These are phyloP conservation scores for Phytophthora ohioensis DNA, from an alignment of 352 stramenopile species.

Conservation along the genomic window DNA sequence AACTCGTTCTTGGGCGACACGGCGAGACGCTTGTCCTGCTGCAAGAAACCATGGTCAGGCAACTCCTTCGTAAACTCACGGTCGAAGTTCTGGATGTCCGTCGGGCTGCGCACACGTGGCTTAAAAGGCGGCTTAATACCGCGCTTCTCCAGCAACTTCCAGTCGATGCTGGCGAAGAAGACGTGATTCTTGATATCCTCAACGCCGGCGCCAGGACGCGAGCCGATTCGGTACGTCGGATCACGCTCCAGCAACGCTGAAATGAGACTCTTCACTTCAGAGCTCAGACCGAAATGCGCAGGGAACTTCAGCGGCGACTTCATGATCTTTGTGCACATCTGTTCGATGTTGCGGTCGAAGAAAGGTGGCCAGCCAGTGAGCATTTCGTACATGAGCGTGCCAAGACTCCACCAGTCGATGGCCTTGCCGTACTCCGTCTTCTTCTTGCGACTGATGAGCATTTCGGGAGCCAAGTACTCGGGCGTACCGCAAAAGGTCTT, in stretches of 20 bases:
- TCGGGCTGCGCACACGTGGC: slow-evolving; percentile 77
- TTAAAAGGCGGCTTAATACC: slow-evolving; percentile 89
- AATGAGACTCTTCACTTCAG: slow-evolving; percentile 84
- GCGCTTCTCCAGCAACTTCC: slow-evolving; percentile 72
- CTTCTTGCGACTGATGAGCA: slow-evolving; percentile 91
- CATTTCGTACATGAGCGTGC: slow-evolving; percentile 96
- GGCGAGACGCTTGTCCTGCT: slow-evolving; percentile 79
- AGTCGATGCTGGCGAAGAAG: slow-evolving; percentile 87
- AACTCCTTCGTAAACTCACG: slow-evolving; percentile 89
- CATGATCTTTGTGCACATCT: slow-evolving; percentile 94
- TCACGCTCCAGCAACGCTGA: slow-evolving; percentile 79
- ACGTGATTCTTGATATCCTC: slow-evolving; percentile 83
- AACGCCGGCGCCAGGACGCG: slow-evolving; percentile 68
- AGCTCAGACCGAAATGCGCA: slow-evolving; percentile 78
- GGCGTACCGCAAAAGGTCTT: slow-evolving; percentile 91
- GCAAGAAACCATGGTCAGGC: slow-evolving; percentile 77
- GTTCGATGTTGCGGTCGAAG: slow-evolving; percentile 92
- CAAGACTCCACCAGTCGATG: slow-evolving; percentile 95
- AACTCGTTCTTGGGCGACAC: slow-evolving; percentile 89
- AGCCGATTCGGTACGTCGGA: slow-evolving; percentile 72
- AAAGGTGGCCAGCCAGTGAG: slow-evolving; percentile 94
- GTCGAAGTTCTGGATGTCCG: slow-evolving; percentile 91
- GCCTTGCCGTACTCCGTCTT: slow-evolving; percentile 92
- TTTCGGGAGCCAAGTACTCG: slow-evolving; percentile 90
- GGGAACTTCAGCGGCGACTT: slow-evolving; percentile 90